These are phyloP conservation scores for Torulaspora globosa DNA, from an alignment of 1,139 yeast genomes.

Conservation along the genomic window DNA sequence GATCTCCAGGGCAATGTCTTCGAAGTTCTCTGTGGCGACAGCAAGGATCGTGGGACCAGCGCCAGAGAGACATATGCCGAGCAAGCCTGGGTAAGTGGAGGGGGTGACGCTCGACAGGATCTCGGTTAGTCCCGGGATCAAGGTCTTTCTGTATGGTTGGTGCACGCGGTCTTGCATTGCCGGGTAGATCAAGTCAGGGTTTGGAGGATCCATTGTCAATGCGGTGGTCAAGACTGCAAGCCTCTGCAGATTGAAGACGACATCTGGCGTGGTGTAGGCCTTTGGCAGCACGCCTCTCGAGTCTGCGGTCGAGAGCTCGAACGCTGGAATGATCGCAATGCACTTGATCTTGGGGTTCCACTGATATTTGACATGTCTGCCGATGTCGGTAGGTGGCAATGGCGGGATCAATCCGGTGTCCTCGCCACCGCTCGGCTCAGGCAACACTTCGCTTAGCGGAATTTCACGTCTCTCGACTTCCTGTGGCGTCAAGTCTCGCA, in stretches of 20 bases:
- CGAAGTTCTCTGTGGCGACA: conserved; percentile 83
- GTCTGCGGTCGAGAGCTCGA: conserved; percentile 89
- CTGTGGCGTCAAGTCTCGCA: conserved; percentile 68
- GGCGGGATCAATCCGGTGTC: conserved; percentile 67
- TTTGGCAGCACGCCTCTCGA: conserved; percentile 85
- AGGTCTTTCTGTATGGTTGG: conserved; percentile 87
- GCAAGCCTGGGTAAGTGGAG: conserved; percentile 69
- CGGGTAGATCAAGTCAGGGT: conserved; percentile 75
- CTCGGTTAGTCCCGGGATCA: conserved; percentile 86
- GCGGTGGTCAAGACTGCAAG: conserved; percentile 76
- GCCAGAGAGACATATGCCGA: conserved; percentile 93
- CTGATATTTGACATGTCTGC: conserved; percentile 81
- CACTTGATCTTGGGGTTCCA: conserved; percentile 84
- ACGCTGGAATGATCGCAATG: conserved; percentile 85
- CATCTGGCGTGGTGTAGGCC: conserved; percentile 72
- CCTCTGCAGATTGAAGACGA: conserved; percentile 83
- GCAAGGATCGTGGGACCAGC: conserved; percentile 98
- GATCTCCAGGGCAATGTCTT: conserved; percentile 74
- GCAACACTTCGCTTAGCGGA: conserved; percentile 79
- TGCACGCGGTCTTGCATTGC: conserved; percentile 97
- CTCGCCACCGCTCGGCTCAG: conserved; percentile 66
- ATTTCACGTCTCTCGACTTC: conserved; percentile 74
- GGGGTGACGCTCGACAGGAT: conserved; percentile 83
- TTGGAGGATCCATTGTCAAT: conserved; percentile 75
- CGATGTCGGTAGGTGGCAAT: conserved; percentile 79